Conservation (phyloP, 1,284 basidiomycete genomes). For the Moesziomyces globuligerus region DNA sequence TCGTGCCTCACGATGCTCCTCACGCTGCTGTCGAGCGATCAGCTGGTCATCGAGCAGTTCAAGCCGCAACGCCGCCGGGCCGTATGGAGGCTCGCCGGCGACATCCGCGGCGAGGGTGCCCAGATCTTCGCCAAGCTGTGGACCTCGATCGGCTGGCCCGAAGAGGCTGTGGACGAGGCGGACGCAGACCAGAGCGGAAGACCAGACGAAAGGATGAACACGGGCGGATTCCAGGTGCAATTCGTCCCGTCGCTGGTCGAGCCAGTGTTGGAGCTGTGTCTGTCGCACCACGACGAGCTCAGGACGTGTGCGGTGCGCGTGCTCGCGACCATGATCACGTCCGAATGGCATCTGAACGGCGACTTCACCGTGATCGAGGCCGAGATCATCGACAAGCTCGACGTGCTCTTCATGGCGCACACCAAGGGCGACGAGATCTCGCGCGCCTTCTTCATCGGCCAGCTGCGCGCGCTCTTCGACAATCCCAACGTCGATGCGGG, state of each 20-base stretch:
- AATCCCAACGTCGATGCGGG: conserved; percentile 80
- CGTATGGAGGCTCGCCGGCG: conserved; percentile 93
- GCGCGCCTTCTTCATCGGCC: conserved; percentile 90
- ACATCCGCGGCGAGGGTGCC: conserved; percentile 91
- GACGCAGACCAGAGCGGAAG: conserved; percentile 22
- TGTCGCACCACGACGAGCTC: conserved; percentile 92
- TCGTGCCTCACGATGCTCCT: conserved; percentile 84
- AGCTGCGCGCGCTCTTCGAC: conserved; percentile 87
- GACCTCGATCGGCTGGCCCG: conserved; percentile 75
- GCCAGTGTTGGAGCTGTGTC: conserved; percentile 87
- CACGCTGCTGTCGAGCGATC: conserved; percentile 85
- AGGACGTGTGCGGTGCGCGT: conserved; percentile 87
- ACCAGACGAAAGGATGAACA: conserved; percentile 54
- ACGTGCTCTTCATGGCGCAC: conserved; percentile 89
- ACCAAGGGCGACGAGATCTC: conserved; percentile 89
- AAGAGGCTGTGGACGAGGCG: conserved; percentile 16
- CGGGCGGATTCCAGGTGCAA: conserved; percentile 64
- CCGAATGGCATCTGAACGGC: conserved; percentile 72
- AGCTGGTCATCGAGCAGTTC: conserved; percentile 92
- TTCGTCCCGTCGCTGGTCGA: conserved; percentile 81
- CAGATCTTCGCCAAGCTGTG: conserved; percentile 84
- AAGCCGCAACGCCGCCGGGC: conserved; percentile 90
- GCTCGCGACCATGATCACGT: conserved; percentile 93
- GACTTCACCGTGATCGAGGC: conserved; percentile 75
- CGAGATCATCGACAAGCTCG: conserved; percentile 92